These are phyloP conservation scores for Carpinus viminea DNA, from an alignment of 306 rosid species.

Conservation along the genomic window DNA sequence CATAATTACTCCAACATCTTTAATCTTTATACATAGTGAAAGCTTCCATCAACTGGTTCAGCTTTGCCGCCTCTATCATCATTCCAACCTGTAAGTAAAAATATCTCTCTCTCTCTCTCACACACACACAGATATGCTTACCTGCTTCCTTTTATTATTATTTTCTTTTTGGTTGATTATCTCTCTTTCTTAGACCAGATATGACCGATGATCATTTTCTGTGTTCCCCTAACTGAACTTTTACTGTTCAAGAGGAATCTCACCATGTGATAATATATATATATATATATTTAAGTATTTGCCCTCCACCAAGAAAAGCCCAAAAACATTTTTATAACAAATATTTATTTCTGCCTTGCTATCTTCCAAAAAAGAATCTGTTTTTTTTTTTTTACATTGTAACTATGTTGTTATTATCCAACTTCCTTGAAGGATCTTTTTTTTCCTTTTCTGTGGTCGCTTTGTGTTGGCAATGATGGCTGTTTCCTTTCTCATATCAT, in stretches of 20 bases:
- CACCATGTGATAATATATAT: slow-evolving; percentile 12
- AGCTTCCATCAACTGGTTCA: slow-evolving; percentile 29
- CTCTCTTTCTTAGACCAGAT: not conserved
- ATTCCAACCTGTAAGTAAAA: slow-evolving; percentile 26
- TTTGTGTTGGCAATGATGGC: slow-evolving; percentile 68
- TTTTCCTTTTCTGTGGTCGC: slow-evolving; percentile 44
- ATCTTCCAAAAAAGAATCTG: slow-evolving; percentile 33
- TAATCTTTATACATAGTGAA: slow-evolving; percentile 20
- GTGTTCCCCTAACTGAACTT: slow-evolving; percentile 27
- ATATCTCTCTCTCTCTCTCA: slow-evolving; percentile 21
- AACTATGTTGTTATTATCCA: slow-evolving; percentile 37
- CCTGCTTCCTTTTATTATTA: not conserved
- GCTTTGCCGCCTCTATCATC: slow-evolving; percentile 52
- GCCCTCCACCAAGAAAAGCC: slow-evolving; percentile 1
- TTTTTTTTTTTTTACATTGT: slow-evolving; percentile 27
- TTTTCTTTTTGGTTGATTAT: not conserved
- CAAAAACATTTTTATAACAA: slow-evolving; percentile 1
- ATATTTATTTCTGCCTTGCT: slow-evolving; percentile 14
- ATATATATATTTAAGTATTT: not conserved
- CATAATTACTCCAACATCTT: slow-evolving; percentile 34
- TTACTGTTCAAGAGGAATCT: slow-evolving; percentile 28
- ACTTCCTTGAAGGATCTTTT: slow-evolving; percentile 31
- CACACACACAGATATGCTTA: not conserved
- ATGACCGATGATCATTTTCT: slow-evolving; percentile 39
- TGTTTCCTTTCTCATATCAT: slow-evolving; percentile 51